Evolutionary conservation across 441 rosid species (phyloP).

Genomic region (Euphorbia schlechtendalii): DNA sequence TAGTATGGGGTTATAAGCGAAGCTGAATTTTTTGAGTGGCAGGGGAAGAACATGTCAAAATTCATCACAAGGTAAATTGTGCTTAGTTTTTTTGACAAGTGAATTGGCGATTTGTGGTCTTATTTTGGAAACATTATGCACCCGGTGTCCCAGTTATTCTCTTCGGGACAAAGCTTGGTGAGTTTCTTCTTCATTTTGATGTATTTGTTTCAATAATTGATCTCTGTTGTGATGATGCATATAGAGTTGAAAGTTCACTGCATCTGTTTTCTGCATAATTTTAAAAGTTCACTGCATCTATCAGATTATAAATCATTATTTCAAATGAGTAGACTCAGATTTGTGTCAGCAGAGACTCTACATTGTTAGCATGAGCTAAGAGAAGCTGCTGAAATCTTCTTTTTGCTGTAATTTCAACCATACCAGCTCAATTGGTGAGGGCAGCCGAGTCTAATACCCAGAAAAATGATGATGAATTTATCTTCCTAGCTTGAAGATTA

Average conservation of each 20-base stretch:
- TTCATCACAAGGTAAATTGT: constrained; percentile 64
- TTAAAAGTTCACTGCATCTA: neutral
- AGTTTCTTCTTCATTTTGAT: too few relatives aligned
- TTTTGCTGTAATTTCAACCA: constrained; percentile 41
- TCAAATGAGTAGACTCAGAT: too few relatives aligned
- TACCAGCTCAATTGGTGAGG: constrained; percentile 32
- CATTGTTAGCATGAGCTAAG: constrained; percentile 1
- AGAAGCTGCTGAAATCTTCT: constrained; percentile 12
- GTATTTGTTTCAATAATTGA: too few relatives aligned
- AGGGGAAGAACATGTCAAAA: constrained; percentile 74
- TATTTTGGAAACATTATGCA: too few relatives aligned
- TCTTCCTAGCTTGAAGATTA: constrained; percentile 38
- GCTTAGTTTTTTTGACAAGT: neutral
- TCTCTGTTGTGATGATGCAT: too few relatives aligned
- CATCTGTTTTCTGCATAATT: too few relatives aligned
- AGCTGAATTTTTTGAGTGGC: constrained; percentile 92
- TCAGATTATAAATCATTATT: too few relatives aligned
- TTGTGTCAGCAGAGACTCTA: neutral
- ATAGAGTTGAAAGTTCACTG: too few relatives aligned
- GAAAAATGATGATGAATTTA: constrained; percentile 26
- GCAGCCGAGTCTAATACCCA: constrained; percentile 22
- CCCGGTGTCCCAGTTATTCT: too few relatives aligned
- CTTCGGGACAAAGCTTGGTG: too few relatives aligned
- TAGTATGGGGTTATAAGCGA: constrained; percentile 91
- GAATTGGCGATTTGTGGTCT: too few relatives aligned